Base-by-base conservation (phyloP, 306 rosid genomes). In the Neltuma alba region DNA sequence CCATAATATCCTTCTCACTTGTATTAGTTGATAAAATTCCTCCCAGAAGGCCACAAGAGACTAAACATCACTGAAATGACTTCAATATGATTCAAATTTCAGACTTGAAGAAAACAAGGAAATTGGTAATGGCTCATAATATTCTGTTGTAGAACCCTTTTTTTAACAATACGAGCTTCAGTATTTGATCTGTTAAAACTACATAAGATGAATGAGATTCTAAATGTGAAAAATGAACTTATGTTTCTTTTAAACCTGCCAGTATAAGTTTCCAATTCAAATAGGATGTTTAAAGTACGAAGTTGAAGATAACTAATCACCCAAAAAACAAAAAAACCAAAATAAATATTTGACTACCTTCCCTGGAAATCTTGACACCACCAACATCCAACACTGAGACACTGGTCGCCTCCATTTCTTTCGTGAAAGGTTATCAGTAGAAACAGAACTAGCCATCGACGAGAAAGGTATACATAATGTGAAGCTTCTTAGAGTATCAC, bases 341-440 rank as follows among this genome's bases (percentile, higher is more conserved):
- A 23, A 30, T 23, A 13, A 76, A 61, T 41, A 44, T 31, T 60
- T 68, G 40, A 52, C 25, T 85, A 94, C 99, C 97, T 79, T 92
- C 91, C 80, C 79, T 91, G 21, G 76, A 67, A 80, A 94, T 76
- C 81, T 89, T 89, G 89, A 91, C 83, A 40, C 99, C 99, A 5
- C 97, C 96, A n/a, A 92, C 54, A 23, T 90, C 92, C 71, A 88
- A 75, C 20, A 61, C 87, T 8, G 97, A 90, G 23, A 84, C 79
- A 91, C 89, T 0, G 94, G 89, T 64, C 82, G 97, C 37, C 82
- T 84, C 96, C 94, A 95, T 83, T 95, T 93, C 81, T 91, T 89
- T 58, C 60, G 72, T 45, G 83, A 85, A 81, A 82, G 69, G 44
- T 72, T 84, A 47, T 55, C 79, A 72, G 83, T 27, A 20, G 89